phyloP scores from a whole-genome alignment of 2,329 filamentous ascomycete species.

The Fusarium denticulatum region DNA sequence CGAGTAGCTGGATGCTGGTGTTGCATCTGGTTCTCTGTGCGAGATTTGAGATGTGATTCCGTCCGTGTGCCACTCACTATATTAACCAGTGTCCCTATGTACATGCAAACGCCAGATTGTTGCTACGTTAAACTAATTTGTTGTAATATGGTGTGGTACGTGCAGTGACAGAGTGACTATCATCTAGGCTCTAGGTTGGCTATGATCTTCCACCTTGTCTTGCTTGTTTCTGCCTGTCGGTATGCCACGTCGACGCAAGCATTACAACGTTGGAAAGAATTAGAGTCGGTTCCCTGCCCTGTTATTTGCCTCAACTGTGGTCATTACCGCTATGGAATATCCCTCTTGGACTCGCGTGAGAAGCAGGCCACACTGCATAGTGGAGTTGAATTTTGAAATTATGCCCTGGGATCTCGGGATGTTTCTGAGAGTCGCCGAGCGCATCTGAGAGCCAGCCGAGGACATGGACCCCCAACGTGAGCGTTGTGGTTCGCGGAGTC shows the following conservation, averaged over 20 bases:
- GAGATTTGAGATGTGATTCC: constrained; percentile 37
- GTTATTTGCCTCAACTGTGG: constrained; percentile 27
- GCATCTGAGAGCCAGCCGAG: constrained; percentile 24
- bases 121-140: constrained; percentile 1
- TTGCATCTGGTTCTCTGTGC: constrained; percentile 23
- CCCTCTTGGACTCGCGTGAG: constrained; percentile 37
- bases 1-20: constrained; percentile 38
- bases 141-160: constrained; percentile 9
- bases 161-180: not conserved
- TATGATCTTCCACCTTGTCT: constrained; percentile 16
- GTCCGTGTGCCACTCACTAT: constrained; percentile 10
- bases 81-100: constrained; percentile 20
- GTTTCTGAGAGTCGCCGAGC: constrained; percentile 33
- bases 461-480: constrained; percentile 15
- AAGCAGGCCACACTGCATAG: constrained; percentile 33
- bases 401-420: constrained; percentile 19
- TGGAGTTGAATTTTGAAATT: constrained; percentile 20
- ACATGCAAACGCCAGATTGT: constrained; percentile 16
- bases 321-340: constrained; percentile 12
- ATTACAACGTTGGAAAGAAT: constrained; percentile 24
- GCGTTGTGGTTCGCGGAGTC: not conserved
- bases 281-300: constrained; percentile 9
- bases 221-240: constrained; percentile 1
- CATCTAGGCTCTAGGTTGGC: constrained; percentile 12
- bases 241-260: constrained; percentile 16